Evolutionary conservation across 2,329 filamentous ascomycete species (phyloP).

Genomic region (Chrysosporium keratinophilum): DNA sequence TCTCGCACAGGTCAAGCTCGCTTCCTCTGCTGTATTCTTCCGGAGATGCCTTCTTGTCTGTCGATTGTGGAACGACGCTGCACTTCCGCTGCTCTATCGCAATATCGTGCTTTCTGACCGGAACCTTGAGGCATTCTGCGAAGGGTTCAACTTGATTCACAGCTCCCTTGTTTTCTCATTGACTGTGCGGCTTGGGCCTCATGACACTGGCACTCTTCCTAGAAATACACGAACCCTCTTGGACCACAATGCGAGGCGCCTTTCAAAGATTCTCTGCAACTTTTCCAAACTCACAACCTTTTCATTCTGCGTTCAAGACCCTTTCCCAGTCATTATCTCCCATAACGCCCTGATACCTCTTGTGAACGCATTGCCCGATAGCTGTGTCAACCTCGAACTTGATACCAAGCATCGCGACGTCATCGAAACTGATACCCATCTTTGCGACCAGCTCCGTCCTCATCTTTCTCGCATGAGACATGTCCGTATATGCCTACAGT

Average conservation of each 20-base stretch:
- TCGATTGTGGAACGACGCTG: not conserved
- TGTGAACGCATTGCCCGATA: not conserved
- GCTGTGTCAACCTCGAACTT: constrained; percentile 2
- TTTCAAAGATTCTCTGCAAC: not conserved
- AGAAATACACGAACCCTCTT: not conserved
- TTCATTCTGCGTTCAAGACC: not conserved
- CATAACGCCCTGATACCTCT: not conserved
- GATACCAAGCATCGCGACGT: not conserved
- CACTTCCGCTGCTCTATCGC: constrained; percentile 1
- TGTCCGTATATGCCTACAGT: not conserved
- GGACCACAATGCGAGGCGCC: not conserved
- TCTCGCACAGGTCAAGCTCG: not conserved
- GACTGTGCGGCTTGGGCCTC: not conserved
- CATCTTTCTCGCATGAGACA: constrained; percentile 1
- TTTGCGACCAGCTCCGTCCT: not conserved
- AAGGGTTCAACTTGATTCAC: not conserved
- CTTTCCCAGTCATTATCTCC: not conserved
- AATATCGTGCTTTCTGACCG: not conserved
- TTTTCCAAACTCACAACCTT: not conserved
- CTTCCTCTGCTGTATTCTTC: not conserved
- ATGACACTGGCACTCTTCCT: not conserved
- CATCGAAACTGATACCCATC: not conserved
- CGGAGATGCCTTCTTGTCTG: not conserved
- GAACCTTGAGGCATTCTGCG: not conserved
- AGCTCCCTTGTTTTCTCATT: not conserved